Evolutionary conservation across 1,284 basidiomycete genomes (phyloP).

Genomic region (Ceratobasidium sp.): DNA sequence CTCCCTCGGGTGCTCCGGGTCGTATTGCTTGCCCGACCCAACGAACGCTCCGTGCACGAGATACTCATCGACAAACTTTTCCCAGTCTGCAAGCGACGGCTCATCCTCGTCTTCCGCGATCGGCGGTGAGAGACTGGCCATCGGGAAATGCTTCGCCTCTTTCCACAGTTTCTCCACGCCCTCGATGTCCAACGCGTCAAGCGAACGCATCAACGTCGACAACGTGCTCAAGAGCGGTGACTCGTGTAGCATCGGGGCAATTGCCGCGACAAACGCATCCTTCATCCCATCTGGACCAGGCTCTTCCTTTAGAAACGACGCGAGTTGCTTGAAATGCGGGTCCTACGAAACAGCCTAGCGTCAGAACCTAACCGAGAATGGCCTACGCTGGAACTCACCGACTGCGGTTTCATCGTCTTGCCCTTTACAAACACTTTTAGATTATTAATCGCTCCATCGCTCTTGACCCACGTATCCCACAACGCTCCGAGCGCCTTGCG

Average conservation of each 20-base stretch:
- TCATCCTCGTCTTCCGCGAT: constrained; percentile 54
- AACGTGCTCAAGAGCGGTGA: constrained; percentile 70
- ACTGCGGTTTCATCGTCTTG: constrained; percentile 64
- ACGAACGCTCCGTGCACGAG: constrained; percentile 53
- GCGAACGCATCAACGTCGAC: constrained; percentile 73
- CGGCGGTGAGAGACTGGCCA: constrained; percentile 37
- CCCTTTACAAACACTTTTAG: constrained; percentile 80
- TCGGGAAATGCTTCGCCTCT: constrained; percentile 34
- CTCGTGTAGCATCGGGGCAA: constrained; percentile 65
- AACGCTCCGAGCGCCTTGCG: constrained; percentile 72
- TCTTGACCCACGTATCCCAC: constrained; percentile 77
- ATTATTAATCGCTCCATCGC: constrained; percentile 78
- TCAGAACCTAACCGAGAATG: background rate
- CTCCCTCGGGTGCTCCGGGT: constrained; percentile 57
- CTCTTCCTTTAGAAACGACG: constrained; percentile 5
- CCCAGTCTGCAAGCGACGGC: constrained; percentile 68
- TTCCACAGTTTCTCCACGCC: constrained; percentile 69
- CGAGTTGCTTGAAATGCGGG: background rate
- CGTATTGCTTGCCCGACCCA: constrained; percentile 53
- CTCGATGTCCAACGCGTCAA: constrained; percentile 87
- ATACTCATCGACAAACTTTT: constrained; percentile 67
- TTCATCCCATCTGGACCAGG: constrained; percentile 1
- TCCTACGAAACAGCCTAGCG: background rate
- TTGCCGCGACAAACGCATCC: constrained; percentile 57
- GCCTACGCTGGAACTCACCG: constrained; percentile 61